Base-by-base conservation (phyloP, 208 protist genomes). In the Trypanosoma cruzi region DNA sequence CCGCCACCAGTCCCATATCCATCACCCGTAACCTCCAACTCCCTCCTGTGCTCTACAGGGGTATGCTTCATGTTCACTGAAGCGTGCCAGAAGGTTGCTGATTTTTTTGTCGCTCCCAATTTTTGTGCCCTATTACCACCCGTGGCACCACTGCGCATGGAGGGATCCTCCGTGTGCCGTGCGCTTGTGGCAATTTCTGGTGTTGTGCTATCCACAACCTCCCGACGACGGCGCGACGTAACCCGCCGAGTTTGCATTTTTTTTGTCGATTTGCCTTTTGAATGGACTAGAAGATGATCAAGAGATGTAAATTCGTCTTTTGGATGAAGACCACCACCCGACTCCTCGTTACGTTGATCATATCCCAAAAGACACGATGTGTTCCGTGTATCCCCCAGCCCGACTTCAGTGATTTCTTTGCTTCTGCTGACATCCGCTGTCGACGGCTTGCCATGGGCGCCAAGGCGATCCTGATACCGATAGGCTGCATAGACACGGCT, bases 151-250 rank as follows among this genome's bases (percentile, higher is more conserved):
- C 61, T 74, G 8, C 61, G 31, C 61, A 68, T 74, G 3, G 69
- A 74, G 14, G 59, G 62, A 49, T 74, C 64, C 28, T 74, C 69
- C 22, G 69, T 74, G 32, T 61, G 48, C 28, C 54, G 28, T 22
- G 69, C 53, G 44, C 69, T 74, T 44, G 69, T 74, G 5, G 69
- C 69, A 50, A 74, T 74, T 52, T 74, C 69, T 16, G 69, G 69
- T 18, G 61, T 68, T 57, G 42, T 74, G 40, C 69, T 74, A 34
- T 68, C 54, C 13, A 42, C 68, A 1, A 7, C 53, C 26, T 61
- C 52, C 16, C 37, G 24, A 22, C 29, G 48, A 22, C 26, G 34
- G 48, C 29, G 26, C 18, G 52, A 67, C 18, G 37, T 14, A 22
- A 22, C 48, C 40, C 34, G 48, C 26, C 3, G 31, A 31, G 10